A percentile compares a stretch with the other conserved stretches of the same genome.
These are phyloP conservation scores for Podaxis sp. DNA, from an alignment of 768 basidiomycete species.

Conservation along the genomic window DNA sequence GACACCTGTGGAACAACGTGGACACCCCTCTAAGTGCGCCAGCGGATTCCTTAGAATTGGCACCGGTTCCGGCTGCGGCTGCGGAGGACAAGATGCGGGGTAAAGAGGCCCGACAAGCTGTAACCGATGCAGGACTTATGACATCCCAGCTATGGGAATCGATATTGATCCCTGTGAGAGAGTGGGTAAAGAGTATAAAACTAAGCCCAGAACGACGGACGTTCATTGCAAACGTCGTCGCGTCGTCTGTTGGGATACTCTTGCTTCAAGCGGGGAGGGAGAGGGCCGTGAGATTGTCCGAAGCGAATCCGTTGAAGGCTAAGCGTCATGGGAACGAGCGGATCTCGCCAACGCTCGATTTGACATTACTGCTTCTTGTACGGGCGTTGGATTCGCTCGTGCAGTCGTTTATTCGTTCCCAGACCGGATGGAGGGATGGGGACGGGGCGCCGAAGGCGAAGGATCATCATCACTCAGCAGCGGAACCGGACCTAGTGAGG, in stretches of 20 bases:
- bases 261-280: slow-evolving; percentile 55
- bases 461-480: background rate
- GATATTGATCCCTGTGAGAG: slow-evolving; percentile 16
- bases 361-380: slow-evolving; percentile 67
- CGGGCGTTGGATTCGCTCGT: slow-evolving; percentile 65
- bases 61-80: background rate
- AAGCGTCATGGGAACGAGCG: slow-evolving; percentile 14
- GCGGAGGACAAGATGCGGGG: background rate
- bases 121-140: background rate
- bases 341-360: slow-evolving; percentile 61
- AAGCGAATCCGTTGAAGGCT: background rate
- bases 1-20: slow-evolving; percentile 37
- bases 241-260: slow-evolving; percentile 55
- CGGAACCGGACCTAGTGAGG: slow-evolving; percentile 21
- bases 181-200: slow-evolving; percentile 20
- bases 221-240: slow-evolving; percentile 57
- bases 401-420: slow-evolving; percentile 48
- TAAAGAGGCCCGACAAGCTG: background rate
- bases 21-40: background rate
- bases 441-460: background rate
- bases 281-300: slow-evolving; percentile 29
- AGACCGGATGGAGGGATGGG: slow-evolving; percentile 15
- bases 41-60: background rate
- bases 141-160: slow-evolving; percentile 1
- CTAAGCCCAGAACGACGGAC: slow-evolving; percentile 46